Base-by-base conservation (phyloP, 2,329 filamentous ascomycete species). In the Rhinocladiella similis region DNA sequence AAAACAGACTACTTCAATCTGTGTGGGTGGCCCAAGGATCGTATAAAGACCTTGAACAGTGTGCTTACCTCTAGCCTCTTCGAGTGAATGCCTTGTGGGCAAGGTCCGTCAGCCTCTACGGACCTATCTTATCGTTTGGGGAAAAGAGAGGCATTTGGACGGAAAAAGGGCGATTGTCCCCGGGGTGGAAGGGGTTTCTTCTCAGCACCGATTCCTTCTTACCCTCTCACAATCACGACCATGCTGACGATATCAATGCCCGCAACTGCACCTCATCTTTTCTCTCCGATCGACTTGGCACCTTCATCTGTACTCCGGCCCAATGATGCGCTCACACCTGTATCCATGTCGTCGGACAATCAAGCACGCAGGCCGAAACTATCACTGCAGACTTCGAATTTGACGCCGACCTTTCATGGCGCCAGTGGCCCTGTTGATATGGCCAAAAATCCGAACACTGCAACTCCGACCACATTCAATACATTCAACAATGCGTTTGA, bases 401-500 rank as follows among this genome's bases (percentile, higher is more conserved):
- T 77, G 1, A 73, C 75, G 36, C 73, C 77, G 49, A 77, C 78
- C 19, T 83, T 82, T 67, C 80, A 80, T 54, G 82, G 78, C 59
- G 77, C 76, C 36, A 77, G 78, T n/a, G 74, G 71, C 20, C 29
- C 29, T 3, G 79, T 77, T 53, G 70, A 52, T 18, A 47, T 33
- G 18, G 38, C 48, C 18, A 41, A 38, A 42, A 57, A 35, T 9
- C 29, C 38, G 5, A 29, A 49, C 6, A 69, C 71, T 1, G 76
- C 79, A 27, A 85, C 84, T 6, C 84, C 84, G 10, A 86, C 83
- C 1, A 73, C 78, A 41, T 76, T 80, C 64, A 86, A 86, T 69
- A 86, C 83, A 50, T 84, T 84, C 66, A 78, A 74, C 64, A 86
- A 86, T 70, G 79, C 81, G 49, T 84, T 83, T 63, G 77, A 82